Evolutionary conservation across 1,284 basidiomycete genomes (phyloP).

Genomic region (Mycena sp.): DNA sequence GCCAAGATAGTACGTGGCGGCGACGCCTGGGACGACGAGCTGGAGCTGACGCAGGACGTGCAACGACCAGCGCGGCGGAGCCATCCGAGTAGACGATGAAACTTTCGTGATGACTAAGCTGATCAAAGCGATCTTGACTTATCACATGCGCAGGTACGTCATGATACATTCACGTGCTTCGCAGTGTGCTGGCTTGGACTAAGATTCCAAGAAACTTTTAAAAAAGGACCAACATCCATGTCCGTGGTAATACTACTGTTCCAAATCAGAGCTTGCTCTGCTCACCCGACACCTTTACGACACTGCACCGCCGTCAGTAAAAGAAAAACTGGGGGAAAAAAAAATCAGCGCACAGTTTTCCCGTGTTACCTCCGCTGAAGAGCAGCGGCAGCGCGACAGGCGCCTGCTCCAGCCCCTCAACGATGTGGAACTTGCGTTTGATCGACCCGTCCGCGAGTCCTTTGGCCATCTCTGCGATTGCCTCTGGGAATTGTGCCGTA

Average conservation of each 20-base stretch:
- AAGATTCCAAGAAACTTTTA: no score
- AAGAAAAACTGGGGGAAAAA: constrained; percentile 2
- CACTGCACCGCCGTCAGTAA: constrained; percentile 41
- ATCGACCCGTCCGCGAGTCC: constrained; percentile 77
- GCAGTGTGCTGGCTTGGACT: no score
- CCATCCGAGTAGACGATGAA: not conserved
- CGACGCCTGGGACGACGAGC: constrained; percentile 73
- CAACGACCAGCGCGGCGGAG: constrained; percentile 27
- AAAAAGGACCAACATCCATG: no score
- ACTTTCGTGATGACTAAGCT: not conserved
- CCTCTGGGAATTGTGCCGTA: constrained; percentile 59
- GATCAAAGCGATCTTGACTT: not conserved
- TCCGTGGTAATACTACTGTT: no score
- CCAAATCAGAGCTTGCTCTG: no score
- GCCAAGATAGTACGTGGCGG: constrained; percentile 66
- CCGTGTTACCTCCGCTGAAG: constrained; percentile 83
- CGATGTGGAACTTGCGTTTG: constrained; percentile 84
- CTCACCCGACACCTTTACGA: constrained; percentile 59
- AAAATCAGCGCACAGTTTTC: constrained; percentile 72
- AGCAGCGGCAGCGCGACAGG: constrained; percentile 75
- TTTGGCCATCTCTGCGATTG: constrained; percentile 61
- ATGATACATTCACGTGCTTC: no score
- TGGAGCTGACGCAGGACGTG: constrained; percentile 38
- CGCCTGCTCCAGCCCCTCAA: constrained; percentile 77
- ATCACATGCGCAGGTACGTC: constrained; percentile 1